Percentiles rank a stretch among this genome's conserved stretches.
Evolutionary conservation across 2,329 filamentous ascomycete genomes (phyloP).

Genomic region (Fusarium aywerte): DNA sequence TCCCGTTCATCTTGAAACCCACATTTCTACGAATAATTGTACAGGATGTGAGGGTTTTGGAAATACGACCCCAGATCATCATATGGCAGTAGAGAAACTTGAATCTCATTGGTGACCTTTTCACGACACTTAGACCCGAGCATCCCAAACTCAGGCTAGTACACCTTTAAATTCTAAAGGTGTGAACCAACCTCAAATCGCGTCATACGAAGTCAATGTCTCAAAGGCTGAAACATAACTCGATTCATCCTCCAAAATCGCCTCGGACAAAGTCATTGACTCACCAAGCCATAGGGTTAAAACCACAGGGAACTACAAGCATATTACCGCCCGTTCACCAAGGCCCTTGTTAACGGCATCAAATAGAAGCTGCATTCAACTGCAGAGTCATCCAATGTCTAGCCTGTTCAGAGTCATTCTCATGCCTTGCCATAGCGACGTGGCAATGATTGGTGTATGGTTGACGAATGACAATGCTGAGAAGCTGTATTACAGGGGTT

Average conservation of each 20-base stretch:
- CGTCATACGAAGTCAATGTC: constrained; percentile 19
- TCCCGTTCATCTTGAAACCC: not conserved
- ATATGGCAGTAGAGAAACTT: not conserved
- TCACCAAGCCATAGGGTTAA: constrained; percentile 5
- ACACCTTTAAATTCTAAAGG: not conserved
- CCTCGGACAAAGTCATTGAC: constrained; percentile 19
- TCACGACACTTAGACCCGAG: not conserved
- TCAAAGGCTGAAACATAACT: constrained; percentile 9
- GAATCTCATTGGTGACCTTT: not conserved
- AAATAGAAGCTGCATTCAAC: constrained; percentile 28
- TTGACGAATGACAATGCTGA: constrained; percentile 29
- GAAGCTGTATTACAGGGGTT: constrained; percentile 23
- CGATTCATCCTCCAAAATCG: constrained; percentile 2
- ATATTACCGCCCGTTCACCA: constrained; percentile 14
- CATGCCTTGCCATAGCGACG: constrained; percentile 1
- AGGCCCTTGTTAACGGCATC: not conserved
- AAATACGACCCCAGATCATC: not conserved
- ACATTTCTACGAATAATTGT: not conserved
- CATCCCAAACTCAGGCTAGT: not conserved
- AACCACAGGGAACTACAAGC: not conserved
- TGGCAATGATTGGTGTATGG: constrained; percentile 21
- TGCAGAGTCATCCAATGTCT: constrained; percentile 25
- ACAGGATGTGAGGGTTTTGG: not conserved
- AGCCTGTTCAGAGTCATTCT: constrained; percentile 17
- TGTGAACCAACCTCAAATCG: not conserved